Evolutionary conservation across 176 grass and related monocot genomes (phyloP).

Genomic region (Luzula sylvatica): DNA sequence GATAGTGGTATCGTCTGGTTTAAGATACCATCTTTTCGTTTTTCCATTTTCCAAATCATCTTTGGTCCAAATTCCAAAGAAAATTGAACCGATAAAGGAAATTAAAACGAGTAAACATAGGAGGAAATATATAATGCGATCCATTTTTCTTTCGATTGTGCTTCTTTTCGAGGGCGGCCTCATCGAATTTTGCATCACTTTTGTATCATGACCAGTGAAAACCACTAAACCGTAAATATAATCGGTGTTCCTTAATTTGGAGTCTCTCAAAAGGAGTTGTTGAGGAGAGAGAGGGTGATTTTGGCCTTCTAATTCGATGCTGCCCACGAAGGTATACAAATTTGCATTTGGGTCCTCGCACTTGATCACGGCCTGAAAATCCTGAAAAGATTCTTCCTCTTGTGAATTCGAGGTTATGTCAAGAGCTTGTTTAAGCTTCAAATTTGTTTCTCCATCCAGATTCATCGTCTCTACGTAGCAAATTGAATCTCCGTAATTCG

Average conservation of each 20-base stretch:
- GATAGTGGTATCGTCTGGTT: conserved; percentile 44
- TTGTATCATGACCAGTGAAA: conserved; percentile 85
- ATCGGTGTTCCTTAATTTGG: conserved; percentile 80
- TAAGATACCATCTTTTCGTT: conserved; percentile 77
- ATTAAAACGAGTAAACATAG: conserved; percentile 43
- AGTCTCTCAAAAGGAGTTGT: conserved; percentile 88
- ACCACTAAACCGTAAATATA: conserved; percentile 61
- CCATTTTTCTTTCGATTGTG: conserved; percentile 78
- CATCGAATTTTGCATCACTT: conserved; percentile 96
- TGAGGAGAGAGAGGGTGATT: conserved; percentile 50
- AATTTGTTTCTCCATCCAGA: conserved; percentile 91
- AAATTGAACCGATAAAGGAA: conserved; percentile 42
- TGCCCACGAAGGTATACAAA: conserved; percentile 76
- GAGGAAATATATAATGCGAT: conserved; percentile 67
- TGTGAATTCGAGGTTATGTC: conserved; percentile 35
- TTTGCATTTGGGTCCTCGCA: conserved; percentile 87
- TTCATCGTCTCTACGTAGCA: conserved; percentile 99
- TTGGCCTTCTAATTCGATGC: conserved; percentile 36
- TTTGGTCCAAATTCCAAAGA: conserved; percentile 55
- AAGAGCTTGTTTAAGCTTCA: conserved; percentile 79
- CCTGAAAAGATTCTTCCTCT: conserved; percentile 24
- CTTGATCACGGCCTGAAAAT: conserved; percentile 29
- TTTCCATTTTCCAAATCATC: conserved; percentile 34
- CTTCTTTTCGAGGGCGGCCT: conserved; percentile 67
- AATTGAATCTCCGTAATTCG: conserved; percentile 72